phyloP scores from a whole-genome alignment of 1,284 basidiomycete genomes.

The Cutaneotrichosporon cutaneum region DNA sequence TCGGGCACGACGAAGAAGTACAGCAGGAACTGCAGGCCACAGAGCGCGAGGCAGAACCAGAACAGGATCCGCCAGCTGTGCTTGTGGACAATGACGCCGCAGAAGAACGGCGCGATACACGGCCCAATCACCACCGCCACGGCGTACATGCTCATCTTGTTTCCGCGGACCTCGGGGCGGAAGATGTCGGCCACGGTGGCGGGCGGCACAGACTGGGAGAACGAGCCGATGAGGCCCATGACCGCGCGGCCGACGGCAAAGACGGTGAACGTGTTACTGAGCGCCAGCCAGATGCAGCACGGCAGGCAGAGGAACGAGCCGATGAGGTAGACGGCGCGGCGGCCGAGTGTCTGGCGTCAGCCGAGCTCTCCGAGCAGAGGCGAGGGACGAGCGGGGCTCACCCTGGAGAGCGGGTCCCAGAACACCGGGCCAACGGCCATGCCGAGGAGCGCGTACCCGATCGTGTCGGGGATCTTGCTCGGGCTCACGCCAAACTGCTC shows the following conservation, averaged over 20 bases:
- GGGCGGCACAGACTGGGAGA: slow-evolving; percentile 37
- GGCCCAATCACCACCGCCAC: slow-evolving; percentile 39
- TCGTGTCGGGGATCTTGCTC: slow-evolving; percentile 41
- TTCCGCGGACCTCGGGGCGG: slow-evolving; percentile 41
- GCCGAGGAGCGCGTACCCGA: slow-evolving; percentile 50
- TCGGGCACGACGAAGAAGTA: slow-evolving; percentile 46
- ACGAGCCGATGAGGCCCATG: slow-evolving; percentile 30
- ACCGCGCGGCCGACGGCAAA: slow-evolving; percentile 35
- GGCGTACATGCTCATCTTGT: slow-evolving; percentile 43
- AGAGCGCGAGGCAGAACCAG: slow-evolving; percentile 44
- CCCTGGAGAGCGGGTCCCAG: slow-evolving; percentile 35
- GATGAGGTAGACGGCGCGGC: slow-evolving; percentile 46
- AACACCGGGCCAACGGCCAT: slow-evolving; percentile 48
- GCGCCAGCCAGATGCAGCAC: slow-evolving; percentile 44
- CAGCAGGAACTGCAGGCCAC: slow-evolving; percentile 20
- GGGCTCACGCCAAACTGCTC: slow-evolving; percentile 25
- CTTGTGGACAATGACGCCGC: slow-evolving; percentile 38
- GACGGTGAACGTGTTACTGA: slow-evolving; percentile 29
- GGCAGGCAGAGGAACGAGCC: slow-evolving; percentile 48
- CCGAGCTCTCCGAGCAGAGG: no score
- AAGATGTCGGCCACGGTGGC: slow-evolving; percentile 39
- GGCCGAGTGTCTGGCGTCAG: slow-evolving; percentile 35
- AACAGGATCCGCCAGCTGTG: slow-evolving; percentile 39
- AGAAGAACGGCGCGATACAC: slow-evolving; percentile 45
- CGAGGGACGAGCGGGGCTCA: not conserved